phyloP scores from a whole-genome alignment of 225 moss, liverwort and hornwort species.

The Takakia lepidozioides region DNA sequence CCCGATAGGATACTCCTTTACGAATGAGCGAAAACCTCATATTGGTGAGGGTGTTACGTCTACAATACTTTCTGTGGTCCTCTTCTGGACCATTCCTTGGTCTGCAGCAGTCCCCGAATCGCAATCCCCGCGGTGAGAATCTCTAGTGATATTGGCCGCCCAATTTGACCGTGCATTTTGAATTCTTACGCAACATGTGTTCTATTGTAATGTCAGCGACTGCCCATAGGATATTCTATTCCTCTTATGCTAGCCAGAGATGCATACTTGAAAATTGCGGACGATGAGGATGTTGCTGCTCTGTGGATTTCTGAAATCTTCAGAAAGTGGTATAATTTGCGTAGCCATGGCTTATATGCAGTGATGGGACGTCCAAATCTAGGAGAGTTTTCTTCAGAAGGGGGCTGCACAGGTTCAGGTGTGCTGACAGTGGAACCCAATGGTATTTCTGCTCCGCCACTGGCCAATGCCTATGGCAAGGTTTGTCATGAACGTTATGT shows the following conservation, averaged over 20 bases:
- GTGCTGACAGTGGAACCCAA: conserved; percentile 40
- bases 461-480: conserved; percentile 37
- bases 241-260: neutral
- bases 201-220: neutral
- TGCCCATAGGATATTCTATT: neutral
- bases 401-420: conserved; percentile 36
- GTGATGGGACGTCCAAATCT: conserved; percentile 42
- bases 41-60: too few relatives aligned
- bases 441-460: conserved; percentile 44
- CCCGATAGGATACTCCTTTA: too few relatives aligned
- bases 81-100: too few relatives aligned
- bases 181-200: too few relatives aligned
- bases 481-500: too few relatives aligned
- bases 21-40: too few relatives aligned
- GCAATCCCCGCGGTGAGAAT: too few relatives aligned
- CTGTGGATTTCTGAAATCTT: too few relatives aligned
- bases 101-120: too few relatives aligned
- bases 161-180: neutral
- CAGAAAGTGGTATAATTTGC: too few relatives aligned
- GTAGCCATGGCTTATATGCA: conserved; percentile 13
- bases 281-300: neutral
- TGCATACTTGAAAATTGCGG: neutral
- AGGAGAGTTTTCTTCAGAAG: conserved; percentile 36
- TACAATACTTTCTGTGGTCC: too few relatives aligned
- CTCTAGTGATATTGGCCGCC: neutral